Conservation (phyloP, 352 stramenopile species). For the Phytophthora sansomeana region DNA sequence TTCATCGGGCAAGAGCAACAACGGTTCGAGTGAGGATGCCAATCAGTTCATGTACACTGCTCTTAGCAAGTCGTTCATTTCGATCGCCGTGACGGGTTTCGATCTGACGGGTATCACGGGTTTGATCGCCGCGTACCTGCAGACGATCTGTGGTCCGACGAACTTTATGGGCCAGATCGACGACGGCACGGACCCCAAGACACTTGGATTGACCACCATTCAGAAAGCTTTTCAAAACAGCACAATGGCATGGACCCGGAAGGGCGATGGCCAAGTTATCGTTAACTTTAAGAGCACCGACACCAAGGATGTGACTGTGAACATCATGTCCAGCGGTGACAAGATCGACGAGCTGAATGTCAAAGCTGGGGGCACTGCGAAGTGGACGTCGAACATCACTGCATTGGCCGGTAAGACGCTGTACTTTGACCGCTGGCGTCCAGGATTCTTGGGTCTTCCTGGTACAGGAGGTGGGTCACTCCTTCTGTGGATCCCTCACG, state of each 20-base stretch:
- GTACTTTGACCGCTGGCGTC: no score
- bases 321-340: background rate
- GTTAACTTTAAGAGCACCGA: background rate
- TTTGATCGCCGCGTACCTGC: conserved; percentile 54
- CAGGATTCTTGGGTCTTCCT: no score
- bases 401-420: background rate
- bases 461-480: no score
- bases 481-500: background rate
- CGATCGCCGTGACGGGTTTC: conserved; percentile 53
- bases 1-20: conserved; percentile 40
- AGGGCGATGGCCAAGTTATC: background rate
- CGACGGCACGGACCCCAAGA: conserved; percentile 47
- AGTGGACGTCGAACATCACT: background rate
- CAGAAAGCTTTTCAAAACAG: conserved; percentile 54
- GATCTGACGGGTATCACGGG: conserved; percentile 63
- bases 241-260: conserved; percentile 47
- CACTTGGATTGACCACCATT: conserved; percentile 50
- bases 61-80: conserved; percentile 50
- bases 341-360: background rate
- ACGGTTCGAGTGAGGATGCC: conserved; percentile 42
- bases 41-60: conserved; percentile 52
- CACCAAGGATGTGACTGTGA: background rate
- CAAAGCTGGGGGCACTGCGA: background rate
- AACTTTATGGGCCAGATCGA: conserved; percentile 66
- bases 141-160: conserved; percentile 68